Percentiles rank a stretch among this genome's conserved stretches.
Evolutionary conservation across 2,329 filamentous ascomycete species (phyloP).

Genomic region (Colletotrichum simmondsii): DNA sequence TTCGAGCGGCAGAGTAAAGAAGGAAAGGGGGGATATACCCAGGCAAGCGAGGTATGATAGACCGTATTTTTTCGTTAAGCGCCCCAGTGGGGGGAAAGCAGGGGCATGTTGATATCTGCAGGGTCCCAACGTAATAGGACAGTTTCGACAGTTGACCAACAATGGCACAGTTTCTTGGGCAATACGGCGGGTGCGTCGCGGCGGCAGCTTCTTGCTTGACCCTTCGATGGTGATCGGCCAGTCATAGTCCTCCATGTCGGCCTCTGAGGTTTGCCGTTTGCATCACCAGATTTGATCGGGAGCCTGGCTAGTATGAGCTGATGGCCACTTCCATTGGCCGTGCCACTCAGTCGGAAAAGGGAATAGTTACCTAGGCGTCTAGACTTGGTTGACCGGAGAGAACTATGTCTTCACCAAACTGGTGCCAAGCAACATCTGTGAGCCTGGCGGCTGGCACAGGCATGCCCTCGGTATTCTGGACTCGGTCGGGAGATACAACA

Average conservation of each 20-base stretch:
- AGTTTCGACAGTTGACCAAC: constrained; percentile 12
- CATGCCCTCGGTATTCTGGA: constrained; percentile 58
- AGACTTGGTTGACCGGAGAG: constrained; percentile 73
- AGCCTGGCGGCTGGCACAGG: constrained; percentile 73
- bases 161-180: constrained; percentile 20
- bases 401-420: constrained; percentile 85
- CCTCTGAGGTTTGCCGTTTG: background rate
- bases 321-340: background rate
- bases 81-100: background rate
- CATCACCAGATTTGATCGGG: background rate
- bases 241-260: background rate
- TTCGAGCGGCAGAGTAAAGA: background rate
- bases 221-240: constrained; percentile 1
- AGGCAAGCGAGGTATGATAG: constrained; percentile 26
- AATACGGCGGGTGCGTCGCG: background rate
- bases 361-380: constrained; percentile 15
- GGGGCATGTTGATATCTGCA: constrained; percentile 10
- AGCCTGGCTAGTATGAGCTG: constrained; percentile 7
- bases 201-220: constrained; percentile 2
- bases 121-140: background rate
- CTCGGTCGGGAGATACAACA: constrained; percentile 76
- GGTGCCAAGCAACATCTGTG: constrained; percentile 76
- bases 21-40: background rate
- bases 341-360: background rate
- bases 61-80: constrained; percentile 26